phyloP scores from a whole-genome alignment of 192 early-diverging fungal species.

The Coemansia guatemalensis region DNA sequence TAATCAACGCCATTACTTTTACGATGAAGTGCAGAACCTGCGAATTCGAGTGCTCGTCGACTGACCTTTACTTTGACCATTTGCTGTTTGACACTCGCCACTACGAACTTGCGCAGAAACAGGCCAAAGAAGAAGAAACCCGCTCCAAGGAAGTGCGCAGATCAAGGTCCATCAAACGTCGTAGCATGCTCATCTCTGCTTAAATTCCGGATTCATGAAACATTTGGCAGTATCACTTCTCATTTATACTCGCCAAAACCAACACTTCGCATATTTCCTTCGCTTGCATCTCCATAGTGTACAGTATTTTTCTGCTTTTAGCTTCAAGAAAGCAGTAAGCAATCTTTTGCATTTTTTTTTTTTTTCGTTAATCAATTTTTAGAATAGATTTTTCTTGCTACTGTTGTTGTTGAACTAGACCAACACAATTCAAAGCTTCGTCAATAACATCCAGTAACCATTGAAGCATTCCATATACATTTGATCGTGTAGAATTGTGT shows the following conservation, averaged over 20 bases:
- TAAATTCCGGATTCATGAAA: not conserved
- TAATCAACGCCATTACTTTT: not conserved
- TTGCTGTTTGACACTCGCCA: slow-evolving; percentile 45
- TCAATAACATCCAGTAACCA: not conserved
- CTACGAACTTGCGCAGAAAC: slow-evolving; percentile 38
- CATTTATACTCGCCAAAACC: not conserved
- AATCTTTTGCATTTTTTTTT: not conserved
- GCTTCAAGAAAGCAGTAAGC: not conserved
- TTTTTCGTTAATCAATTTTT: not conserved
- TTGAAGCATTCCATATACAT: not conserved
- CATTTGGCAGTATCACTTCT: not conserved
- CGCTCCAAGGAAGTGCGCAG: slow-evolving; percentile 32
- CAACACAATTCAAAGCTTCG: not conserved
- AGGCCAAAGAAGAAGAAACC: slow-evolving; percentile 26
- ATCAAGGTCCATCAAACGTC: slow-evolving; percentile 36
- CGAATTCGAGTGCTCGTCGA: slow-evolving; percentile 49
- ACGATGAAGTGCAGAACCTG: slow-evolving; percentile 53
- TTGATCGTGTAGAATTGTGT: not conserved
- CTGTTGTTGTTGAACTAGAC: not conserved
- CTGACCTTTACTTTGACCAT: slow-evolving; percentile 54
- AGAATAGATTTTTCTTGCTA: not conserved
- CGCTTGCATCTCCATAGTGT: slow-evolving; percentile 12
- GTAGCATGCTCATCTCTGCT: slow-evolving; percentile 17
- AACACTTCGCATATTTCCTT: not conserved
- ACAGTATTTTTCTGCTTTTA: not conserved